phyloP scores from a whole-genome alignment of 2,329 filamentous ascomycete species.

The Dothistroma pini region DNA sequence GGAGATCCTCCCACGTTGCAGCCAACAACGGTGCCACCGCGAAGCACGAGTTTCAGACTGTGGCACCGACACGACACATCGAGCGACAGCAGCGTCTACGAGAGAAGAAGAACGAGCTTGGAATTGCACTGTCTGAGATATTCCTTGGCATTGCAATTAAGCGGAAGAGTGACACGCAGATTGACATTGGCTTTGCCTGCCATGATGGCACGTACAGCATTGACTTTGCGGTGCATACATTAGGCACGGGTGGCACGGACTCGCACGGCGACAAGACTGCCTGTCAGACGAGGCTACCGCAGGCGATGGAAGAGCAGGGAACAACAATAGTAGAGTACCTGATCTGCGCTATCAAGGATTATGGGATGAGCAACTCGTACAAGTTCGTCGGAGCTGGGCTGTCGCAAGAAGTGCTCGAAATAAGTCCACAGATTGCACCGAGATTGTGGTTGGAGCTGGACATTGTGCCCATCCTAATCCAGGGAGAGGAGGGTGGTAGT shows the following conservation, averaged over 20 bases:
- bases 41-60: conserved; percentile 17
- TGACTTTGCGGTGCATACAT: conserved; percentile 64
- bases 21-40: background rate
- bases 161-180: conserved; percentile 41
- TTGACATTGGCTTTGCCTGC: conserved; percentile 63
- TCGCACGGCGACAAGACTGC: conserved; percentile 6
- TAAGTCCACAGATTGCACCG: conserved; percentile 64
- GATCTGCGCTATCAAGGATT: conserved; percentile 54
- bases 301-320: conserved; percentile 9
- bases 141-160: conserved; percentile 61
- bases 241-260: conserved; percentile 32
- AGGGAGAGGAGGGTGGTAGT: conserved; percentile 63
- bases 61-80: conserved; percentile 17
- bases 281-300: conserved; percentile 11
- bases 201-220: conserved; percentile 72
- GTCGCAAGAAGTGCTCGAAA: conserved; percentile 55
- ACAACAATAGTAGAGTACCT: conserved; percentile 49
- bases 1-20: background rate
- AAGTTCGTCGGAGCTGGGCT: conserved; percentile 76
- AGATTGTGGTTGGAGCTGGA: conserved; percentile 74
- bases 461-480: conserved; percentile 66
- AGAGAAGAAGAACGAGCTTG: conserved; percentile 17
- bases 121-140: conserved; percentile 36
- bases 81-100: conserved; percentile 18
- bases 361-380: conserved; percentile 62